Conservation (phyloP, 768 basidiomycete genomes). For the Sutorius australiensis region DNA sequence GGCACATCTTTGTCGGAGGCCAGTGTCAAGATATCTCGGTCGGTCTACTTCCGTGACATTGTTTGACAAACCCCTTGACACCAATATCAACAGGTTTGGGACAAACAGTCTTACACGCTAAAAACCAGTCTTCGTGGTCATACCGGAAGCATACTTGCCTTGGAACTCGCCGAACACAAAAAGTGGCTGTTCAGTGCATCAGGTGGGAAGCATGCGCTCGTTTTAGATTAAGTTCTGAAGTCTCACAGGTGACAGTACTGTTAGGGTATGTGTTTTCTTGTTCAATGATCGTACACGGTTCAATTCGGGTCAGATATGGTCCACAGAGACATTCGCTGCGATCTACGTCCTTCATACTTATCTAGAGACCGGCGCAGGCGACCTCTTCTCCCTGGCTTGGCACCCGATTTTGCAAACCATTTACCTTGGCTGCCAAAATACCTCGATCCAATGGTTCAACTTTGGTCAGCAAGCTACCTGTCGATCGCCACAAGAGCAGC, state of each 20-base stretch:
- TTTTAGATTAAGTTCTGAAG: not conserved
- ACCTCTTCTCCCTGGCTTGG: slow-evolving; percentile 85
- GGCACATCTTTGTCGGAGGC: slow-evolving; percentile 79
- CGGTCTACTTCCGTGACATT: slow-evolving; percentile 18
- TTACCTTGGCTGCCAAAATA: slow-evolving; percentile 90
- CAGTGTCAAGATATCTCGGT: slow-evolving; percentile 77
- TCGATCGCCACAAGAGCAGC: slow-evolving; percentile 5
- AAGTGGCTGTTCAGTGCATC: slow-evolving; percentile 90
- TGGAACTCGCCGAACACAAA: slow-evolving; percentile 72
- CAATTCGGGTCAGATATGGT: slow-evolving; percentile 65
- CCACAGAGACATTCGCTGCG: slow-evolving; percentile 57
- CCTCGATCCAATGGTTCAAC: slow-evolving; percentile 85
- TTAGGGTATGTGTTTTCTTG: slow-evolving; percentile 52
- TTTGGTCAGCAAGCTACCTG: slow-evolving; percentile 36
- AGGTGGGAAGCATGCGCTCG: slow-evolving; percentile 41
- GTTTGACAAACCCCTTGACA: not conserved
- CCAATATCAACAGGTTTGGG: slow-evolving; percentile 67
- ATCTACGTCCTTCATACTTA: slow-evolving; percentile 77
- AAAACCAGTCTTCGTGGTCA: slow-evolving; percentile 74
- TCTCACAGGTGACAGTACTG: slow-evolving; percentile 75
- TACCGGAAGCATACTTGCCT: slow-evolving; percentile 75
- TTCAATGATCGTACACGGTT: not conserved
- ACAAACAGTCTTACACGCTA: slow-evolving; percentile 64
- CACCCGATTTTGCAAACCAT: slow-evolving; percentile 62
- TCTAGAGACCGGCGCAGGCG: slow-evolving; percentile 76